These are phyloP conservation scores for Euphorbia corollata DNA, from an alignment of 441 rosid species.

Conservation along the genomic window DNA sequence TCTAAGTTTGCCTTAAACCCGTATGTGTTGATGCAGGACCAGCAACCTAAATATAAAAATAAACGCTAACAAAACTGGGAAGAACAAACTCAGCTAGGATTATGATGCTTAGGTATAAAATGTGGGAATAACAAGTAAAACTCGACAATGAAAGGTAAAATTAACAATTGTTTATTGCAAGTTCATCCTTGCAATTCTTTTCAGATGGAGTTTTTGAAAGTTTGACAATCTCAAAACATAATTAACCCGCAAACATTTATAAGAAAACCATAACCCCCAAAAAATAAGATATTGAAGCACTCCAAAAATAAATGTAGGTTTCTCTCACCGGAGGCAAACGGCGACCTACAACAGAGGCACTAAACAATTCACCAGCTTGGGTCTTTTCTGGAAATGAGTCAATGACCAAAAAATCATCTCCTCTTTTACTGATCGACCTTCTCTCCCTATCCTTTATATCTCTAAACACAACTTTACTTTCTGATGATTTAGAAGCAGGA, in stretches of 20 bases:
- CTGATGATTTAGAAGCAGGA: constrained; percentile 56
- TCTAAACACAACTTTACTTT: constrained; percentile 31
- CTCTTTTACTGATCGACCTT: constrained; percentile 51
- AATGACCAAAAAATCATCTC: constrained; percentile 36
- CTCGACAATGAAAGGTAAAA: constrained; percentile 2
- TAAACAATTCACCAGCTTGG: constrained; percentile 67
- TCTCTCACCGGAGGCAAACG: constrained; percentile 47
- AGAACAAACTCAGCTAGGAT: background rate
- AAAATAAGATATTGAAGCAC: background rate
- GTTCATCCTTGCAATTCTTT: background rate
- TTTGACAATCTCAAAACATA: background rate
- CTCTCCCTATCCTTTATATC: constrained; percentile 41
- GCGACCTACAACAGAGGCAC: constrained; percentile 49
- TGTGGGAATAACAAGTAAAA: background rate
- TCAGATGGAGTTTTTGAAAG: background rate
- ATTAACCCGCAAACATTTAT: background rate
- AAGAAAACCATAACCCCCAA: background rate
- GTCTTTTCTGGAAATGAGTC: constrained; percentile 61
- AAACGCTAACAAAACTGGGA: background rate
- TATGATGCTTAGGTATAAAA: background rate
- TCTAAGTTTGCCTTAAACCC: background rate
- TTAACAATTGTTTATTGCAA: background rate
- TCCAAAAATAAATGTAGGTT: background rate
- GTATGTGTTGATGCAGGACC: background rate
- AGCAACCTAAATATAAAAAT: background rate